Conservation (phyloP, 2,329 filamentous ascomycete genomes). For the Pyrenochaeta sp. region DNA sequence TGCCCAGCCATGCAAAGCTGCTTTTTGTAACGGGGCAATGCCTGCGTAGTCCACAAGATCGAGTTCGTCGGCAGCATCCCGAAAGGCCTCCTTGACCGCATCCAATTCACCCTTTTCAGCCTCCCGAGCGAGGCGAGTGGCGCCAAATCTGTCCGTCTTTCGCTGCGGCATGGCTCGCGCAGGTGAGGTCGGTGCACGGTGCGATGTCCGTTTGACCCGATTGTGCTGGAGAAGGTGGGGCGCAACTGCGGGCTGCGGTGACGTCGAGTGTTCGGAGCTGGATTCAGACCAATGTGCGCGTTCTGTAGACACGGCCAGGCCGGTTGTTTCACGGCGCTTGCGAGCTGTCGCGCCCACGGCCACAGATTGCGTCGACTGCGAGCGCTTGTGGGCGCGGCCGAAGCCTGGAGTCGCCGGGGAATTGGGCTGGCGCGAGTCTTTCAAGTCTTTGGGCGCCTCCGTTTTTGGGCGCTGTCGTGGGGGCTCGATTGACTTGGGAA, state of each 20-base stretch:
- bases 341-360: conserved; percentile 37
- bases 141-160: conserved; percentile 88
- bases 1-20: conserved; percentile 83
- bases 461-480: conserved; percentile 50
- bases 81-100: conserved; percentile 74
- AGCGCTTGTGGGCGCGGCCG: conserved; percentile 47
- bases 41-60: conserved; percentile 92
- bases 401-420: conserved; percentile 45
- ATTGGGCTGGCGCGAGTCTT: conserved; percentile 40
- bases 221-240: conserved; percentile 52
- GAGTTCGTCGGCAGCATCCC: conserved; percentile 84
- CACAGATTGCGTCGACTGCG: conserved; percentile 48
- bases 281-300: conserved; percentile 44
- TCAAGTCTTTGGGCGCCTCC: conserved; percentile 41
- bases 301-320: conserved; percentile 40
- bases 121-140: conserved; percentile 87
- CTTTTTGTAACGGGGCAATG: conserved; percentile 95
- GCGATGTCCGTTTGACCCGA: conserved; percentile 67
- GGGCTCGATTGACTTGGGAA: conserved; percentile 45
- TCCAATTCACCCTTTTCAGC: conserved; percentile 87
- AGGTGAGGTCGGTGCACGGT: conserved; percentile 61
- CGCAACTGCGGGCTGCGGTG: conserved; percentile 37
- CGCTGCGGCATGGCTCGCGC: conserved; percentile 73
- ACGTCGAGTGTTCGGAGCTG: conserved; percentile 47
- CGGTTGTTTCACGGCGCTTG: conserved; percentile 43